Evolutionary conservation across 1,284 basidiomycete genomes (phyloP).

Genomic region (Puccinia polysora): DNA sequence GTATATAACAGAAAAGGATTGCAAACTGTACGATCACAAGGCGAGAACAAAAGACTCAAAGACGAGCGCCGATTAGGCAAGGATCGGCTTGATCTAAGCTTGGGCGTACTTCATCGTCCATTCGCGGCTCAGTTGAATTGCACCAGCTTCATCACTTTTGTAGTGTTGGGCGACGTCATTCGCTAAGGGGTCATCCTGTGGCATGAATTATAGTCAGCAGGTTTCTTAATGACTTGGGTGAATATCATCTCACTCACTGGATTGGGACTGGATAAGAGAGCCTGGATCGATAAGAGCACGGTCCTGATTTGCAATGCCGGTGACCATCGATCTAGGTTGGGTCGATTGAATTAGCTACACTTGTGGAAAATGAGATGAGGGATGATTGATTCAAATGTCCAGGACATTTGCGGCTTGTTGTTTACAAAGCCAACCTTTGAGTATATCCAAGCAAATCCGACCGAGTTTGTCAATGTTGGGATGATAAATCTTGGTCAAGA

Average conservation of each 20-base stretch:
- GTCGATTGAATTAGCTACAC: too few relatives aligned
- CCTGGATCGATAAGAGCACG: slow-evolving; percentile 92
- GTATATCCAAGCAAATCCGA: slow-evolving; percentile 93
- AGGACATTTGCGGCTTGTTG: too few relatives aligned
- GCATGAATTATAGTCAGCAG: neutral
- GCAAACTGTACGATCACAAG: too few relatives aligned
- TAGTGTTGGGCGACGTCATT: slow-evolving; percentile 88
- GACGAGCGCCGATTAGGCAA: too few relatives aligned
- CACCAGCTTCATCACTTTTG: slow-evolving; percentile 92
- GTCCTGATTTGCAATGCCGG: slow-evolving; percentile 97
- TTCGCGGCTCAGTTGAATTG: slow-evolving; percentile 79
- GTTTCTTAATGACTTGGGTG: neutral
- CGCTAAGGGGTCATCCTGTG: slow-evolving; percentile 87
- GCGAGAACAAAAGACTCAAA: too few relatives aligned
- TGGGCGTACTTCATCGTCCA: slow-evolving; percentile 82
- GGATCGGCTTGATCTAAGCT: too few relatives aligned
- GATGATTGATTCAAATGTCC: too few relatives aligned
- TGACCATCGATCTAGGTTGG: slow-evolving; percentile 87
- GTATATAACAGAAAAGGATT: too few relatives aligned
- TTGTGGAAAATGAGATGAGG: neutral
- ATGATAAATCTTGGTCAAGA: slow-evolving; percentile 99
- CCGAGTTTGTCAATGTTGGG: slow-evolving; percentile 99
- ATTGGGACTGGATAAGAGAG: slow-evolving; percentile 88
- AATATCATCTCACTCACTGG: slow-evolving; percentile 56
- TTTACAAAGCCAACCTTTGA: slow-evolving; percentile 73